Evolutionary conservation across 177 flowering plant species (phyloP), one percentile per base, ranked within the genome.

Genomic region (Vitis hybrid): DNA sequence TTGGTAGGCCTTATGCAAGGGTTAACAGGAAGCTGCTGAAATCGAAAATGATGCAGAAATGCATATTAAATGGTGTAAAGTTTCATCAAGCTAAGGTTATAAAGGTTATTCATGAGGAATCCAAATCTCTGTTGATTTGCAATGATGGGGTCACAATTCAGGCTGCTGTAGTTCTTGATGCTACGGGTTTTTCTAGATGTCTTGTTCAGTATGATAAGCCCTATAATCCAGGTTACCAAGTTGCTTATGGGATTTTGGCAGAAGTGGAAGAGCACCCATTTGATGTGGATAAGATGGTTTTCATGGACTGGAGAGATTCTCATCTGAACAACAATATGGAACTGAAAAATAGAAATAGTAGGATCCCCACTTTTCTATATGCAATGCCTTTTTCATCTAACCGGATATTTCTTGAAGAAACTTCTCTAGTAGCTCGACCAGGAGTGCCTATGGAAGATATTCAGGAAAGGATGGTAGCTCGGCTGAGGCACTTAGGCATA

Each of bases 241-340:
- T 90, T 68, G 97, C 97, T 10, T 92, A 92, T 79, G 95, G 97
- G 20, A 87, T 92, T 62, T 63, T 90, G 75, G 97, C 97, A 0
- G 94, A 90, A 75, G 97, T 92, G 1, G 93, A 92, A 70, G 91
- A 82, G 18, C 97, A 92, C 63, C 95, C 97, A 3, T 90, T 88
- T 83, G 95, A 90, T 78, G 76, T 87, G 29, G 87, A 92, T 76
- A 92, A 90, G 81, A 92, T 92, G 97, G 74, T 92, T 20, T 88
- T 92, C 76, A 92, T 92, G 97, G 97, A 92, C 55, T 92, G 97
- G 97, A 85, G 97, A 77, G 94, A 90, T 71, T 84, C 92, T 6
- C 94, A 92, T 73, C 79, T 90, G 15, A 75, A 71, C 22, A 51
- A 68, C 58, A 79, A 79, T 34, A 56, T 9, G 39, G 87, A 80